Evolutionary conservation across 139 green algal species (phyloP).

Genomic region (Nannochloris sp.): DNA sequence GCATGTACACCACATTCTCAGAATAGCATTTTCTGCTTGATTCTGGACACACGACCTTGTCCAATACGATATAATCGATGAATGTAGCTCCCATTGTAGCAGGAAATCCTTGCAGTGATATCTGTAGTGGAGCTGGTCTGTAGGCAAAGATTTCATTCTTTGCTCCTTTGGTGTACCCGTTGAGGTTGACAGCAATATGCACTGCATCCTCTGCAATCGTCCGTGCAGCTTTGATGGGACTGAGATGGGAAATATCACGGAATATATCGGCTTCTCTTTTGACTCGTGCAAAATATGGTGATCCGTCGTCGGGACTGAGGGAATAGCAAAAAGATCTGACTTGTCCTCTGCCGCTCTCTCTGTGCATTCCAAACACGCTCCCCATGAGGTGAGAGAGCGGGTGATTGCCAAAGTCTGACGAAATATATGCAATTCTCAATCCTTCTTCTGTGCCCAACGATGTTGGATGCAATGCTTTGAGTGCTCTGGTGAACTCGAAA

Average conservation of each 20-base stretch:
- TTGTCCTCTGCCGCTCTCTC: slow-evolving; percentile 28
- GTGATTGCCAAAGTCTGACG: slow-evolving; percentile 86
- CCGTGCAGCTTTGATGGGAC: slow-evolving; percentile 42
- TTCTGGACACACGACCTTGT: slow-evolving; percentile 55
- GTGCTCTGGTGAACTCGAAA: slow-evolving; percentile 11
- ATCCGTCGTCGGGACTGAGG: slow-evolving; percentile 59
- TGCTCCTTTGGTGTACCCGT: slow-evolving; percentile 90
- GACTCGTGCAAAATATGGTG: slow-evolving; percentile 66
- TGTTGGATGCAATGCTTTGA: slow-evolving; percentile 31
- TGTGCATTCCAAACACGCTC: slow-evolving; percentile 78
- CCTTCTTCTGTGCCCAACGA: slow-evolving; percentile 38
- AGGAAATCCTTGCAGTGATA: slow-evolving; percentile 84
- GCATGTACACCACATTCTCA: slow-evolving; percentile 74
- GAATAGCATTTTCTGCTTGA: slow-evolving; percentile 63
- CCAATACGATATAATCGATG: slow-evolving; percentile 76
- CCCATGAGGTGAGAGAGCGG: slow-evolving; percentile 86
- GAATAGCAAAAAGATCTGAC: slow-evolving; percentile 84
- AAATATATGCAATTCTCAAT: slow-evolving; percentile 66
- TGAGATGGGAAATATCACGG: slow-evolving; percentile 53
- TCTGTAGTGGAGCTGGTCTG: slow-evolving; percentile 70
- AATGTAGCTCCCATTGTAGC: slow-evolving; percentile 70
- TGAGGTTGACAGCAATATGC: slow-evolving; percentile 79
- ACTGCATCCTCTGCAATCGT: slow-evolving; percentile 58
- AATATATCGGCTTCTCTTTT: slow-evolving; percentile 70
- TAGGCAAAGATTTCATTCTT: slow-evolving; percentile 90